Conservation (phyloP, 495 filamentous ascomycete species). For the Daldinia caldariorum region DNA sequence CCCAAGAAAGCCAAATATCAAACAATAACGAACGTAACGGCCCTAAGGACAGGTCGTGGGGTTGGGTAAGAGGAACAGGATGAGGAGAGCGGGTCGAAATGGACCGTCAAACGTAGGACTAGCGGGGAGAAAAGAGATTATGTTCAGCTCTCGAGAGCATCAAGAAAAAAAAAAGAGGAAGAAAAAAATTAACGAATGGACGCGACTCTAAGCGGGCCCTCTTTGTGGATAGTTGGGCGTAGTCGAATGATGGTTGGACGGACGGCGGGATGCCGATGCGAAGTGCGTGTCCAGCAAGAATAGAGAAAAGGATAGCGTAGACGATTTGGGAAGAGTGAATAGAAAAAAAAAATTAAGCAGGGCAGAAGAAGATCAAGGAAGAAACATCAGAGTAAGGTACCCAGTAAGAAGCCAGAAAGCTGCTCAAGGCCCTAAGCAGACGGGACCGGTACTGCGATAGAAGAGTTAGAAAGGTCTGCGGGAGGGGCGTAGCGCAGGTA, state of each 20-base stretch:
- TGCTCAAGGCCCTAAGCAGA: slow-evolving; percentile 20
- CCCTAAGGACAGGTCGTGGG: slow-evolving; percentile 40
- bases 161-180: slow-evolving; percentile 28
- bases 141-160: slow-evolving; percentile 30
- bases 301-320: slow-evolving; percentile 30
- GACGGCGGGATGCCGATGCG: slow-evolving; percentile 37
- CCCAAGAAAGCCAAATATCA: slow-evolving; percentile 31
- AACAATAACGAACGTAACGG: slow-evolving; percentile 47
- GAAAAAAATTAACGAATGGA: slow-evolving; percentile 42
- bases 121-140: slow-evolving; percentile 29
- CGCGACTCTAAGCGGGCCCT: slow-evolving; percentile 37
- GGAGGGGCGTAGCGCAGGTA: slow-evolving; percentile 37
- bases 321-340: slow-evolving; percentile 17
- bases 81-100: slow-evolving; percentile 40
- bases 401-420: slow-evolving; percentile 19
- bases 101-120: slow-evolving; percentile 44
- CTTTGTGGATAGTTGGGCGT: slow-evolving; percentile 28
- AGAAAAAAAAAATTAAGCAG: slow-evolving; percentile 28
- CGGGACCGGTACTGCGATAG: slow-evolving; percentile 25
- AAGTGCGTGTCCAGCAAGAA: slow-evolving; percentile 27
- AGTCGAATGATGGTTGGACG: slow-evolving; percentile 39
- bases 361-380: slow-evolving; percentile 22
- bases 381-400: slow-evolving; percentile 11
- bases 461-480: slow-evolving; percentile 20
- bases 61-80: slow-evolving; percentile 18